phyloP scores from a whole-genome alignment of 805 yeast species.

The Monosporozyma aquatica region DNA sequence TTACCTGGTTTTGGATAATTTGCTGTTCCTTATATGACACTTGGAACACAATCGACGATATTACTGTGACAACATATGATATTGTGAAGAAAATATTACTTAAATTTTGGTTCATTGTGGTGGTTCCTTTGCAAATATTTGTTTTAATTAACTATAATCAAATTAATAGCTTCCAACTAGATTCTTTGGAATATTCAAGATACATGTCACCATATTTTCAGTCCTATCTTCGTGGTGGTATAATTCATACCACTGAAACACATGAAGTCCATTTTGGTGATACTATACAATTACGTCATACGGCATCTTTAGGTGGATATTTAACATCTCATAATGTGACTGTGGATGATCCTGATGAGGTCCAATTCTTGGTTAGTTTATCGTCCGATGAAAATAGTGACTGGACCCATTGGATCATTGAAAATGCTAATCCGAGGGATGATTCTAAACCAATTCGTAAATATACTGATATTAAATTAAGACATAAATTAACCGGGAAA shows the following conservation, averaged over 20 bases:
- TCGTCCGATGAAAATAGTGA: conserved; percentile 48
- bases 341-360: conserved; percentile 57
- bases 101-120: conserved; percentile 37
- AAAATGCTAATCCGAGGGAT: conserved; percentile 25
- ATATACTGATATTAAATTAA: conserved; percentile 53
- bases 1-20: conserved; percentile 59
- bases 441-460: conserved; percentile 35
- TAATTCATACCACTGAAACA: conserved; percentile 36
- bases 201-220: conserved; percentile 62
- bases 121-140: conserved; percentile 53
- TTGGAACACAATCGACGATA: conserved; percentile 68
- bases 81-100: conserved; percentile 35
- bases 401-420: conserved; percentile 70
- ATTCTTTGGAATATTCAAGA: conserved; percentile 20
- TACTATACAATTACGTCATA: conserved; percentile 61
- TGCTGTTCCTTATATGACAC: conserved; percentile 36
- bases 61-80: conserved; percentile 34
- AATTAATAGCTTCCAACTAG: conserved; percentile 12
- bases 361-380: conserved; percentile 68
- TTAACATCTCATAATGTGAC: conserved; percentile 64
- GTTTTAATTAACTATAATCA: conserved; percentile 49
- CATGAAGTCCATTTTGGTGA: conserved; percentile 61
- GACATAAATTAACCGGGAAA: conserved; percentile 60
- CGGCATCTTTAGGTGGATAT: conserved; percentile 61
- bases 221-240: conserved; percentile 37